Evolutionary conservation across 1,284 basidiomycete genomes (phyloP), one percentile per base, ranked within the genome.

Genomic region (Ganoderma lucidum): DNA sequence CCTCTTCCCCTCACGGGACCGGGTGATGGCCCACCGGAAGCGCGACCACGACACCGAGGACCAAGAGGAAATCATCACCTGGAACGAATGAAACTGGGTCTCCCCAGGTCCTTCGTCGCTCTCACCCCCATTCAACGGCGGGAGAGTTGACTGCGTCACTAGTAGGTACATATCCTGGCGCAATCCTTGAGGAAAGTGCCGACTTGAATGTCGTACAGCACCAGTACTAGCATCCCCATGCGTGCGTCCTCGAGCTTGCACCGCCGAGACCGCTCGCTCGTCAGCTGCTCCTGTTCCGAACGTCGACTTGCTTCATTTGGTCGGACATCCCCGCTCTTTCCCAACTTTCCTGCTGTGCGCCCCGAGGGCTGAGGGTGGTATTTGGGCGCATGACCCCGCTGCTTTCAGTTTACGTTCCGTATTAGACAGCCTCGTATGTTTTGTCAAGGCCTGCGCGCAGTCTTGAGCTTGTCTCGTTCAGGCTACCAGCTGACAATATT

Each of bases 1-100:
- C 48, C 82, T 95, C 53, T 93, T 91, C 75, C 92, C 91, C 19
- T 88, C 87, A 23, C 86, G 86, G 53, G 92, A 93, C 23, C 85
- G 89, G 6, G 80, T 94, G 1, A 88, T 91, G 85, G 74, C 81
- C 12, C 93, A 95, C 76, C 86, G 92, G 64, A 92, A 89, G 76
- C 87, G 90, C 62, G 92, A 93, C 75, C 93, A 94, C 78, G 82
- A 85, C 68, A 84, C 86, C 0, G 86, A 88, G 28, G 88, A 90
- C 51, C 83, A 85, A 2, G 78, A 80, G 10, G 80, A 85, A 56
- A 87, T 94, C 48, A 86, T 94, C 70, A 94, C 89, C n/a, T 95
- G 93, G 93, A 93, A 94, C 71, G 83, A 86, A 70, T 84, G 71
- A 74, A 56, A 1, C 30, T 14, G n/a, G 6, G 17, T 45, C n/a